These are phyloP conservation scores for Helotiales sp. DNA, from an alignment of 2,329 filamentous ascomycete genomes.

Conservation along the genomic window DNA sequence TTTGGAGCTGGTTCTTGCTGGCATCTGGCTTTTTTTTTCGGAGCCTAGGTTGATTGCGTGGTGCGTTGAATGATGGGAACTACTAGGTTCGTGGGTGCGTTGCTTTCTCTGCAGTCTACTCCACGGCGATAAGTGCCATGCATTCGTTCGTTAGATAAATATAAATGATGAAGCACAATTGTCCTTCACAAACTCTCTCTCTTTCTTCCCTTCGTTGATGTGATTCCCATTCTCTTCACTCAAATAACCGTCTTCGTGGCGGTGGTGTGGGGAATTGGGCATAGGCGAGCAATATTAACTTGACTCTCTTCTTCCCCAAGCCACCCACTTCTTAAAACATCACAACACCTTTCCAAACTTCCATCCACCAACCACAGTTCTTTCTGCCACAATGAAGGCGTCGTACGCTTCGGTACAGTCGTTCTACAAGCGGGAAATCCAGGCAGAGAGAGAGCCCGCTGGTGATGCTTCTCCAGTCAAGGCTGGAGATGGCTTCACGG, in stretches of 20 bases:
- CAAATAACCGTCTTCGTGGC: too few relatives aligned
- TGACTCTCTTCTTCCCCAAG: not conserved
- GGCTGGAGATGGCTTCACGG: conserved; percentile 58
- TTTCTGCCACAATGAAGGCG: conserved; percentile 21
- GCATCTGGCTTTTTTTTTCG: not conserved
- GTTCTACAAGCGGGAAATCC: conserved; percentile 38
- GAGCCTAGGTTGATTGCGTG: conserved; percentile 4
- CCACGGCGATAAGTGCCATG: conserved; percentile 41
- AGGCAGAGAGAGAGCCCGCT: conserved; percentile 5
- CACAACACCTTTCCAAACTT: not conserved
- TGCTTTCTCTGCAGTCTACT: conserved; percentile 31
- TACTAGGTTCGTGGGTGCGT: not conserved
- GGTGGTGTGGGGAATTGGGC: not conserved
- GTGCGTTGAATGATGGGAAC: conserved; percentile 9
- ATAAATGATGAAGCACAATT: conserved; percentile 30
- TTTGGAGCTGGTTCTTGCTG: conserved; percentile 9
- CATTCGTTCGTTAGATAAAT: conserved; percentile 42
- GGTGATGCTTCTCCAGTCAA: conserved; percentile 7
- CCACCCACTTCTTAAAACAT: not conserved
- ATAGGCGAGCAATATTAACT: not conserved
- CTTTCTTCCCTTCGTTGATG: conserved; percentile 10
- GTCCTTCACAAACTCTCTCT: conserved; percentile 21
- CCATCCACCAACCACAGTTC: not conserved
- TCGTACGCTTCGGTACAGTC: conserved; percentile 40
- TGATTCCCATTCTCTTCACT: conserved; percentile 4